Conservation (phyloP, 106 monocot species). For the Dactylorhiza incarnata region DNA sequence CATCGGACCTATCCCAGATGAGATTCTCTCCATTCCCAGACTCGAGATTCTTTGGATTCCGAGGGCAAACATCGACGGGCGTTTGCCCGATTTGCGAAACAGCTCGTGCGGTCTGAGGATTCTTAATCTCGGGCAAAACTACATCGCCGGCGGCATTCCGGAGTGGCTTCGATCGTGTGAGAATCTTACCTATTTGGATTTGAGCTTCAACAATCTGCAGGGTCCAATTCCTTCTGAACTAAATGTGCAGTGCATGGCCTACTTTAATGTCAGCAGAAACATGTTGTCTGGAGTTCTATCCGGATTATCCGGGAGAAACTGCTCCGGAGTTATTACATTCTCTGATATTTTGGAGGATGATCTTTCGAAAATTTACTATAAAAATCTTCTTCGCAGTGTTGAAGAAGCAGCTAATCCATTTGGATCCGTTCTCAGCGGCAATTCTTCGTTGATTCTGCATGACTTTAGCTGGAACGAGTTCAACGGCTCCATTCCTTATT, state of each 20-base stretch:
- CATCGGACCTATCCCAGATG: conserved; percentile 25
- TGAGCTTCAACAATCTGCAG: conserved; percentile 47
- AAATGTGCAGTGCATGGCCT: conserved; percentile 23
- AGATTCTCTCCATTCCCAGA: conserved; percentile 24
- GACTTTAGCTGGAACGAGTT: conserved; percentile 59
- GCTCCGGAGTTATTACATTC: not conserved
- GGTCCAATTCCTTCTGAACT: conserved; percentile 29
- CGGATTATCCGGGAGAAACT: not conserved
- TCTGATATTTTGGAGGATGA: conserved; percentile 6
- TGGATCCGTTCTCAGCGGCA: conserved; percentile 9
- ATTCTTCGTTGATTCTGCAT: conserved; percentile 24
- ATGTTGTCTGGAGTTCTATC: conserved; percentile 26
- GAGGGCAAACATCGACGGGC: conserved; percentile 48
- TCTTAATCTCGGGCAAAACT: conserved; percentile 60
- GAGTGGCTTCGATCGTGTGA: conserved; percentile 27
- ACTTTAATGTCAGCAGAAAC: conserved; percentile 53
- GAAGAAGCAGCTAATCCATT: conserved; percentile 10
- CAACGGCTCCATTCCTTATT: conserved; percentile 31
- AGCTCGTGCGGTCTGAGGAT: conserved; percentile 27
- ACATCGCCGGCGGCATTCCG: conserved; percentile 32
- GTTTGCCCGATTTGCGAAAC: conserved; percentile 14
- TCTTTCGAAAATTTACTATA: conserved; percentile 16
- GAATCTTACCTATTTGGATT: conserved; percentile 40
- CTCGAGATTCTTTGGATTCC: conserved; percentile 60
- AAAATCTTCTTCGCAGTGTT: conserved; percentile 14